These are phyloP conservation scores for Cercospora canescens DNA, from an alignment of 2,329 filamentous ascomycete genomes.

Conservation along the genomic window DNA sequence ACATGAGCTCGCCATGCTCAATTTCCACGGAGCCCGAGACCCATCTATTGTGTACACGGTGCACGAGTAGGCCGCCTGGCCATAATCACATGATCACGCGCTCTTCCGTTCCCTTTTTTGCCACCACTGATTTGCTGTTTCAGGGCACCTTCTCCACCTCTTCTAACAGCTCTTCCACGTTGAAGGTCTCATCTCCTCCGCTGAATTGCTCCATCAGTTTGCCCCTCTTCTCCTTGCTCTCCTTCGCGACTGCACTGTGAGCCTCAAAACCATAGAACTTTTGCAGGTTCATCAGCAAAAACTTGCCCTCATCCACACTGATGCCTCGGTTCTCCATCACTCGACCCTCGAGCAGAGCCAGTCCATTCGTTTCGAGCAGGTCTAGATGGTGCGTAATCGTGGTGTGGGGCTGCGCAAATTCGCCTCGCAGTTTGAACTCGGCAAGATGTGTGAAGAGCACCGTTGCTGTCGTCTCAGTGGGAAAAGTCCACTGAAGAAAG, in stretches of 20 bases:
- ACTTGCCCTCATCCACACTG: conserved; percentile 77
- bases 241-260: conserved; percentile 58
- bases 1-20: not conserved
- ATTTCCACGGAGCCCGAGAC: not conserved
- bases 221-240: conserved; percentile 70
- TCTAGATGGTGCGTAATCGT: conserved; percentile 91
- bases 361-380: conserved; percentile 67
- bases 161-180: conserved; percentile 79
- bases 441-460: conserved; percentile 92
- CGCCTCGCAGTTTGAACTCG: conserved; percentile 86
- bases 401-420: conserved; percentile 89
- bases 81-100: not conserved
- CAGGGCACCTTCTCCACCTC: conserved; percentile 76
- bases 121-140: conserved; percentile 2
- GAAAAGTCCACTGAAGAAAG: conserved; percentile 95
- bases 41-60: not conserved
- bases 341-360: conserved; percentile 84
- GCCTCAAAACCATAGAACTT: conserved; percentile 77
- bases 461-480: conserved; percentile 58
- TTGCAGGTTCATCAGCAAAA: conserved; percentile 89
- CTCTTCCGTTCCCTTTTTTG: not conserved
- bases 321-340: conserved; percentile 77
- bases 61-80: not conserved
- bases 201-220: conserved; percentile 80
- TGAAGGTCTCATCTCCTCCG: conserved; percentile 75